Evolutionary conservation across 2,329 filamentous ascomycete species (phyloP).

Genomic region (Macrophomina phaseolina): DNA sequence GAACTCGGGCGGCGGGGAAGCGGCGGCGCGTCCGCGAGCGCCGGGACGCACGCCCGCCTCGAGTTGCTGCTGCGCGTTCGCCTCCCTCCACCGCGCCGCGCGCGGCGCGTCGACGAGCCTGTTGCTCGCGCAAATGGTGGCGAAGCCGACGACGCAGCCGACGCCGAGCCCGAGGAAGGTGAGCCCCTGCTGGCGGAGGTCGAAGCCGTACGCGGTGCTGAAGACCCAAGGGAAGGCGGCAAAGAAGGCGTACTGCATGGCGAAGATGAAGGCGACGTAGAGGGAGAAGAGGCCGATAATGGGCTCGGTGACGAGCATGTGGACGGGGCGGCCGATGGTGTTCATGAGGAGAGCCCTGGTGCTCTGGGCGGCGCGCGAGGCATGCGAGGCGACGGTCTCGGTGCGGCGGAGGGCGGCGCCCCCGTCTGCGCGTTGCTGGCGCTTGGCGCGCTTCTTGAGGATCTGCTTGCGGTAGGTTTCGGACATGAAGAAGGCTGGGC

Average conservation of each 20-base stretch:
- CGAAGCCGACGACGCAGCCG: conserved; percentile 29
- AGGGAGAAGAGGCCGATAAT: conserved; percentile 50
- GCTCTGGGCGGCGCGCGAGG: conserved; percentile 31
- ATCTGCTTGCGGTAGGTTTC: conserved; percentile 62
- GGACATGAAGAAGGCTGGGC: conserved; percentile 47
- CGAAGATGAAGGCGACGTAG: conserved; percentile 51
- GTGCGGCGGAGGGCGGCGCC: conserved; percentile 34
- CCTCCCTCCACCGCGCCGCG: conserved; percentile 2
- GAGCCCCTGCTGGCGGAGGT: conserved; percentile 33
- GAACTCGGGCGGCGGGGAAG: conserved; percentile 36
- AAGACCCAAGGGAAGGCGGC: conserved; percentile 33
- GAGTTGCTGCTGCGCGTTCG: conserved; percentile 7
- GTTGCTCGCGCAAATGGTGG: conserved; percentile 37
- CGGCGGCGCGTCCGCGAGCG: conserved; percentile 23
- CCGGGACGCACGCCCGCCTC: neutral
- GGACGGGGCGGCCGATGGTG: conserved; percentile 40
- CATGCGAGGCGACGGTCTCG: conserved; percentile 25
- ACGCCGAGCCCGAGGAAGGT: conserved; percentile 35
- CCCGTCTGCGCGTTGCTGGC: conserved; percentile 30
- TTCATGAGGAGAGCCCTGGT: conserved; percentile 42
- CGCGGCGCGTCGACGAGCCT: conserved; percentile 35
- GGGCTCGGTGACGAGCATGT: conserved; percentile 48
- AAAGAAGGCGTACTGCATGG: conserved; percentile 41
- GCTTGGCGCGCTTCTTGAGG: conserved; percentile 40
- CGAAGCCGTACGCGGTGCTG: conserved; percentile 36